Base-by-base conservation (phyloP, 306 rosid species). In the Urtica urens region DNA sequence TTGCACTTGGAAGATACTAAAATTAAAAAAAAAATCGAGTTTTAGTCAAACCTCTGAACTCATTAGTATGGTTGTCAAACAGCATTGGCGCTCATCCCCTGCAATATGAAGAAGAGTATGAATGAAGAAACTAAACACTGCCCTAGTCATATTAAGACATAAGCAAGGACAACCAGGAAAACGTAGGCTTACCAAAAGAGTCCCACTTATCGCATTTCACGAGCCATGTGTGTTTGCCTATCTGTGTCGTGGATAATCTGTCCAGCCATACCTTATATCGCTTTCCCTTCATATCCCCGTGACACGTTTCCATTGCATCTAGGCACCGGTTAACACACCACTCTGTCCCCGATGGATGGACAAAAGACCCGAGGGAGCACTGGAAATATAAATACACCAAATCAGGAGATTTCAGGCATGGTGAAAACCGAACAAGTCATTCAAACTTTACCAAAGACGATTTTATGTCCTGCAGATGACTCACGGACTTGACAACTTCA, bases 191-290 rank as follows among this genome's bases (percentile, higher is more conserved):
- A 82, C 96, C 81, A 28, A 51, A 60, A 46, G 53, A 48, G 49
- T 82, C 94, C 96, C 94, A 82, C 62, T 86, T 86, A 49, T 72
- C 47, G 67, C 78, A 82, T 53, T 64, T 79, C 69, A 82, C 82
- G 56, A 65, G 60, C 92, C 90, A 86, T 27, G 83, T 68, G 51
- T 68, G 71, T 41, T 64, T 46, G 58, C 80, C 74, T 35, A 82
- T 76, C 62, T 77, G 86, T 6, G 76, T 51, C 8, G 57, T 55
- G 47, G 76, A 63, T 63, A 70, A 37, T 24, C 24, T 47, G 53
- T 86, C 94, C 33, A 86, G 64, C 96, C 96, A 86, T 40, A 62
- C 69, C 44, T 46, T 67, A 50, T 57, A 82, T 57, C 10, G 64
- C 25, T 60, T 65, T 23, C 76, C 83, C 63, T 56, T 58, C 74